Percentiles rank a stretch among this genome's conserved stretches.
Evolutionary conservation across 306 rosid genomes (phyloP).

Genomic region (Vigna nakashimae): DNA sequence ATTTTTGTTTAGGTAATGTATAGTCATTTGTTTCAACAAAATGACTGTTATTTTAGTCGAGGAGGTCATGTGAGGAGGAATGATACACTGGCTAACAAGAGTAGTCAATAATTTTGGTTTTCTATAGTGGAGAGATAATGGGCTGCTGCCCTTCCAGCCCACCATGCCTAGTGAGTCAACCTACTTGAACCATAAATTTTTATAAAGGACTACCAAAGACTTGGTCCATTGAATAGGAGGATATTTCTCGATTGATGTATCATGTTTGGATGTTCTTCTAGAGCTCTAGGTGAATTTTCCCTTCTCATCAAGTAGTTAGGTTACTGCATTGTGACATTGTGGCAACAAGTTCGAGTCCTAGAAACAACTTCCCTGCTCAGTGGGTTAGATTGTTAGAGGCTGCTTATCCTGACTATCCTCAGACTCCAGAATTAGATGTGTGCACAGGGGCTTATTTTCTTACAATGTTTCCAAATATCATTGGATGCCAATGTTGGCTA

Average conservation of each 20-base stretch:
- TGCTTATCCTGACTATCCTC: neutral
- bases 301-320: conserved; percentile 2
- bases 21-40: conserved; percentile 29
- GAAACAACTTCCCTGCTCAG: conserved; percentile 6
- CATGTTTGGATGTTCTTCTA: neutral
- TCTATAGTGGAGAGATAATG: neutral
- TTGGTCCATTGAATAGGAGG: neutral
- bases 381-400: neutral
- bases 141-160: neutral
- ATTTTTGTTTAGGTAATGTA: conserved; percentile 21
- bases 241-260: neutral
- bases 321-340: conserved; percentile 27
- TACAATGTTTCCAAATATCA: conserved; percentile 18
- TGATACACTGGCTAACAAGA: neutral
- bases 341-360: neutral
- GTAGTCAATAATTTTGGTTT: neutral
- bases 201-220: neutral
- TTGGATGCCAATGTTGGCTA: conserved; percentile 30
- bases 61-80: neutral
- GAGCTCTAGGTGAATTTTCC: conserved; percentile 27
- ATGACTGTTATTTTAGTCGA: neutral
- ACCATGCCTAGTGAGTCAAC: neutral
- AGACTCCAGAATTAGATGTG: neutral
- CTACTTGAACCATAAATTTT: neutral
- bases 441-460: neutral